Base-by-base conservation (phyloP, 495 filamentous ascomycete species). In the Tuber indicum region DNA sequence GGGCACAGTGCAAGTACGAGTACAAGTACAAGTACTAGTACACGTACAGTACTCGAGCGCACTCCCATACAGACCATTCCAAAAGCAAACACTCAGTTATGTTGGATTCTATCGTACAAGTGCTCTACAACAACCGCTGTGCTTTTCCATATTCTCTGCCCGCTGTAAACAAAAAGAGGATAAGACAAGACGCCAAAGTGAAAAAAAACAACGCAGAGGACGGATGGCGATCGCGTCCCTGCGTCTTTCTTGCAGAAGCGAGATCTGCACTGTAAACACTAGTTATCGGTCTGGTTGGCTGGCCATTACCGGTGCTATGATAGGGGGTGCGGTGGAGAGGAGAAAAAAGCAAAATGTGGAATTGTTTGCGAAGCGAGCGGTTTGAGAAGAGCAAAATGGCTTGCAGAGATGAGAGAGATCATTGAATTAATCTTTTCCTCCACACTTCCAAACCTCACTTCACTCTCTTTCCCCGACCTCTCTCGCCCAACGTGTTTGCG, bases 341-440 rank as follows among this genome's bases (percentile, higher is more conserved):
- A 8, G 10, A 58, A 66, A 66, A 66, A 66, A n/a, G 52, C n/a
- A 58, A 58, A 14, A 26, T 26, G 52, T n/a, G 9, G 10, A 58
- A 26, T 58, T 3, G 52, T 12, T 12, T 4, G 9, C 8, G 23
- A 58, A 26, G 52, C n/a, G n/a, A 58, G 52, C 26, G 52, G 52
- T 26, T 58, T 32, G 32, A 32, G n/a, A 58, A n/a, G 14, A 26
- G 26, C 58, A 66, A 32, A 66, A 66, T 66, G 58, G 23, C 58
- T 66, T 66, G 58, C 58, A 32, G 58, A 66, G 58, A 17, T 58
- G 58, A n/a, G 58, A 66, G 58, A 66, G 58, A 66, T 32, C n/a
- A 66, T 66, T 17, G n/a, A 66, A 66, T 58, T 23, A n/a, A n/a
- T 6, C 52, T 58, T 26, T 58, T 23, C 52, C 17, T 58, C 52